Conservation (phyloP, 192 early-diverging fungal genomes). For the Backusella morwellensis region DNA sequence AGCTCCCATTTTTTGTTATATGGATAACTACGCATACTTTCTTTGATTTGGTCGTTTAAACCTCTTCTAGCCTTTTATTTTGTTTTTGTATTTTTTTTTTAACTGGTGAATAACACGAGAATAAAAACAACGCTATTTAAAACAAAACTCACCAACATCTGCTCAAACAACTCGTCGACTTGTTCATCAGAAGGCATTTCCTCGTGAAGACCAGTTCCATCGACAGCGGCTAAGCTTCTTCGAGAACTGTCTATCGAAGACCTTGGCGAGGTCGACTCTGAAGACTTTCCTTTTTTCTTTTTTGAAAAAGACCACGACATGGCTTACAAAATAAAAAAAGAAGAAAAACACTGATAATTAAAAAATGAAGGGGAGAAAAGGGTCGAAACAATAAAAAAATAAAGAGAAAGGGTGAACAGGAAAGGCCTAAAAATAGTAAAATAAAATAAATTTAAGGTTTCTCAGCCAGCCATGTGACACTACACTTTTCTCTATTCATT, state of each 20-base stretch:
- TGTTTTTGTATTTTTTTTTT: no score
- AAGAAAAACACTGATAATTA: not conserved
- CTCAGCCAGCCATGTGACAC: not conserved
- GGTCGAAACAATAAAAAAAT: not conserved
- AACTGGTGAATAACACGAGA: conserved; percentile 14
- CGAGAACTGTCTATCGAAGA: conserved; percentile 8
- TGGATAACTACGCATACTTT: not conserved
- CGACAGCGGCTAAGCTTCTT: not conserved
- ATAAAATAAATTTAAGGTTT: not conserved
- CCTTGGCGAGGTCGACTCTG: conserved; percentile 4
- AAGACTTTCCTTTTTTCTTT: not conserved
- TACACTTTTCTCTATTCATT: not conserved
- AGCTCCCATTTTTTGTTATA: conserved; percentile 6
- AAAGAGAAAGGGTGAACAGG: not conserved
- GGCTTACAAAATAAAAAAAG: not conserved
- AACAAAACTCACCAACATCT: conserved; percentile 46
- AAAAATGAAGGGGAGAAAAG: not conserved
- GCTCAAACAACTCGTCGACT: conserved; percentile 50
- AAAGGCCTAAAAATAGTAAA: not conserved
- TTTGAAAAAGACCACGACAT: conserved; percentile 8
- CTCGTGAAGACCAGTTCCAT: not conserved
- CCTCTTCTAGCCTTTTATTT: conserved; percentile 39
- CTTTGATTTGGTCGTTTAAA: not conserved
- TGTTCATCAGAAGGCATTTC: conserved; percentile 34
- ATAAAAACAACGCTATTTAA: not conserved